phyloP scores from a whole-genome alignment of 2,329 filamentous ascomycete genomes.

The Fusarium continuum region DNA sequence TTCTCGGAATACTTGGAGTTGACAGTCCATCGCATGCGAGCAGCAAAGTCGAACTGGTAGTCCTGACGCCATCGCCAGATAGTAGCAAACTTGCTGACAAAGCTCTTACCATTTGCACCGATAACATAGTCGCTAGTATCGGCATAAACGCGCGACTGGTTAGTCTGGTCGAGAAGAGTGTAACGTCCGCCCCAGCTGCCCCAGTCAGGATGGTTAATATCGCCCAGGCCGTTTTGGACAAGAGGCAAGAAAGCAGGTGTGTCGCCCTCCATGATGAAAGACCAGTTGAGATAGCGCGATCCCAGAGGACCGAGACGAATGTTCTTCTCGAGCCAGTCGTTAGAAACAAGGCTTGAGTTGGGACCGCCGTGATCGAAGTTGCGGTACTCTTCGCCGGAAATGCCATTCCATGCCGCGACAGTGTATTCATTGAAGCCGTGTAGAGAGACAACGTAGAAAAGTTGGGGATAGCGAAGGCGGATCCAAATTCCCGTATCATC shows the following conservation, averaged over 20 bases:
- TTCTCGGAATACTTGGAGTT: not conserved
- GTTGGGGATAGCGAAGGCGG: slow-evolving; percentile 59
- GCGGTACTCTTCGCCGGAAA: slow-evolving; percentile 41
- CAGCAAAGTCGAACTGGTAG: slow-evolving; percentile 22
- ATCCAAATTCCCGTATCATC: slow-evolving; percentile 67
- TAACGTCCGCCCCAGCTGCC: slow-evolving; percentile 21
- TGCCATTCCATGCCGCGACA: slow-evolving; percentile 64
- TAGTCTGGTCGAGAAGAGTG: slow-evolving; percentile 1
- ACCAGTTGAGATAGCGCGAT: slow-evolving; percentile 2
- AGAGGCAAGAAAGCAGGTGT: slow-evolving; percentile 4
- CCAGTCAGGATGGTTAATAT: slow-evolving; percentile 16
- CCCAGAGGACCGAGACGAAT: slow-evolving; percentile 9
- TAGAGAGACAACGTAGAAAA: slow-evolving; percentile 64
- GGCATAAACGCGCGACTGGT: not conserved
- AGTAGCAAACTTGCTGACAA: slow-evolving; percentile 14
- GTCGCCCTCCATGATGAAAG: slow-evolving; percentile 20
- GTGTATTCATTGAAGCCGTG: slow-evolving; percentile 66
- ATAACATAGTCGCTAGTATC: slow-evolving; percentile 10
- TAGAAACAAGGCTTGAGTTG: not conserved
- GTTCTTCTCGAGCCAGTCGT: slow-evolving; percentile 6
- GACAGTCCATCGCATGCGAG: slow-evolving; percentile 16
- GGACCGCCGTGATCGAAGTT: slow-evolving; percentile 17
- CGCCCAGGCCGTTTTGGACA: not conserved
- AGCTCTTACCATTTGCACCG: not conserved
- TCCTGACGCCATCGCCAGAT: slow-evolving; percentile 21